Evolutionary conservation across 2,329 filamentous ascomycete species (phyloP), one percentile per base, ranked within the genome.

Genomic region (Penicillium concentricum): DNA sequence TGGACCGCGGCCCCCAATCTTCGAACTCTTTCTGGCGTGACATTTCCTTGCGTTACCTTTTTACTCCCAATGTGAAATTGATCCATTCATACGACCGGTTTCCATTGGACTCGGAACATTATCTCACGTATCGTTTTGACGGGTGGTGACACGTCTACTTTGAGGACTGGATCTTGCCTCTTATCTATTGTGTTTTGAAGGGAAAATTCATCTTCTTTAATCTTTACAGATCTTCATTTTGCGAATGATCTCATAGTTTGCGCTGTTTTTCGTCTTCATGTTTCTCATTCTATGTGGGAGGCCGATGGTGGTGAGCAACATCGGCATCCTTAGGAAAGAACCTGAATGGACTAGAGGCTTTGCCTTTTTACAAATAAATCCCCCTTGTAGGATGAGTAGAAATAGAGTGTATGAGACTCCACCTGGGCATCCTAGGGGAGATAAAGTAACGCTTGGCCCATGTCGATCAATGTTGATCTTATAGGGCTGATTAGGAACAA

Each of bases 1-100:
- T 24, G 20, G 18, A 41, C 45, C 10, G 16, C 28, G 15, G 35
- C 4, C 13, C 26, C 20, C 43, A 32, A 32, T 48, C 20, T 37
- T 15, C 20, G 18, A 13, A 6, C 20, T 30, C n/a, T n/a, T n/a
- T 39, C 34, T 47, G 20, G 22, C 37, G 5, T 57, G 43, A 7
- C 37, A 54, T 54, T 48, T 48, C 44, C 44, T 48, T 43, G 49
- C 43, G 34, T 52, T 47, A 26, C 42, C 45, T 49, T 58, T 52
- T 51, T 56, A 52, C 24, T 26, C 9, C 51, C 55, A 57, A 57
- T 57, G 50, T 53, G 54, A 49, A 45, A 47, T 60, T 57, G 57
- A 60, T 49, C 47, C 43, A 44, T 48, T 55, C 43, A 32, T 48
- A 44, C 34, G 35, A 51, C 45, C 37, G 45, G 26, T 43, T 30